A percentile compares a stretch with the other conserved stretches of the same genome.
Conservation (phyloP, 345 rosid genomes). For the Cardamine occulta region DNA sequence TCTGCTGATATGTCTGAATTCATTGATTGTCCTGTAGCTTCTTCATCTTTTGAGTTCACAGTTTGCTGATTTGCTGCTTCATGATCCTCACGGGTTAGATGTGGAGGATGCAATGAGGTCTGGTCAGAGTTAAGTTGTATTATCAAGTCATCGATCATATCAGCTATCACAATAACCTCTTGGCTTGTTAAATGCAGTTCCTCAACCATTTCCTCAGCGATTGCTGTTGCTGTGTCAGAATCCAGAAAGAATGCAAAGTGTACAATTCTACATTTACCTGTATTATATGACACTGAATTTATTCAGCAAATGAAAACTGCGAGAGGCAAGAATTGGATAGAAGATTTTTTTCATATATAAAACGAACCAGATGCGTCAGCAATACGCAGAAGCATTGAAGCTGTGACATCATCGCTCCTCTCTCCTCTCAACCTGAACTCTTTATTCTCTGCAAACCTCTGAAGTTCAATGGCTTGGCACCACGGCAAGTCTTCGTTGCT, state of each 20-base stretch:
- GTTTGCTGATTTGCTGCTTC: slow-evolving; percentile 36
- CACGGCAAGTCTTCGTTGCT: slow-evolving; percentile 49
- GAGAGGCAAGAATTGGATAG: background rate
- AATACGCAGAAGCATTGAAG: slow-evolving; percentile 62
- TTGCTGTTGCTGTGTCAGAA: slow-evolving; percentile 72
- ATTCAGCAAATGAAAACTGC: slow-evolving; percentile 16
- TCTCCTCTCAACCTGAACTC: slow-evolving; percentile 68
- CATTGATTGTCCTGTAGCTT: slow-evolving; percentile 44
- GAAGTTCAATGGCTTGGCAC: slow-evolving; percentile 54
- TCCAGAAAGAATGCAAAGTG: slow-evolving; percentile 72
- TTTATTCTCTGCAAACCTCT: slow-evolving; percentile 51
- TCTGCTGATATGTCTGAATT: slow-evolving; percentile 61
- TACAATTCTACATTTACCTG: slow-evolving; percentile 57
- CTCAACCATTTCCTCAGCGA: slow-evolving; percentile 90
- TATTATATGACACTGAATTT: slow-evolving; percentile 1
- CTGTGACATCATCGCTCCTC: slow-evolving; percentile 51
- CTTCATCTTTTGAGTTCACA: slow-evolving; percentile 35
- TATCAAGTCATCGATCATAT: slow-evolving; percentile 72
- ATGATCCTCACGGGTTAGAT: slow-evolving; percentile 24
- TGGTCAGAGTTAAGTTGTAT: slow-evolving; percentile 52
- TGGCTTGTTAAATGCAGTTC: slow-evolving; percentile 66
- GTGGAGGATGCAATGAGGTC: slow-evolving; percentile 40
- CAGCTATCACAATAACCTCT: slow-evolving; percentile 66
- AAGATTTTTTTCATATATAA: background rate
- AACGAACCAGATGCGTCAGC: slow-evolving; percentile 59